Evolutionary conservation across 352 stramenopile species (phyloP), one percentile per base, ranked within the genome.

Genomic region (Pythium monospermum): DNA sequence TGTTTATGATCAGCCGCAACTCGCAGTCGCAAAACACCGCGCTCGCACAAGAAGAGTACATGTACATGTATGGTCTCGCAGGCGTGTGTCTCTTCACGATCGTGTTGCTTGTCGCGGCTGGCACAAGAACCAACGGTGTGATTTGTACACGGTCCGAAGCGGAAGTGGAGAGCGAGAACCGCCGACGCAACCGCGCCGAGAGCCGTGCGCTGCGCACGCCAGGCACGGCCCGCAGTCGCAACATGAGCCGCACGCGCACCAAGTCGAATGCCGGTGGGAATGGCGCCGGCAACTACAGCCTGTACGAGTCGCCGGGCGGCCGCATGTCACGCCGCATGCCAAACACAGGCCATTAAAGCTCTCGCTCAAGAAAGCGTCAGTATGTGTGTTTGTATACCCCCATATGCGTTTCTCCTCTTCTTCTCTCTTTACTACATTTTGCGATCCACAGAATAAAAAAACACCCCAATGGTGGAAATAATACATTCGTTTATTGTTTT

Each of bases 41-140:
- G 8, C 56, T 79, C 22, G 53, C 57, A 22, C 49, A 55, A 19
- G 71, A 74, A 26, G 72, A 81, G 56, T 79, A 82, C 42, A 18
- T 83, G 16, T 81, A 83, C 41, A 30, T 86, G 39, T 86, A 84
- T 40, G 71, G 56, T 4, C 71, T 84, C 4, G 56, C 71, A 26
- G 68, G 53, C 12, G 66, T 68, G 44, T 73, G 72, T 43, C 59
- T 86, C 15, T 32, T 73, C 11, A 19, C 58, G 1, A 53, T 84
- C 22, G 57, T 82, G 19, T 38, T 86, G 22, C 44, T 86, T 1
- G 19, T 86, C 11, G 68, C 68, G 23, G 73, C 75, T 3, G 71
- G 72, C 30, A 79, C 73, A 7, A 76, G 72, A 59, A 81, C 72
- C 50, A 86, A 86, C 45, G 75, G 75, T 7, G 52, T 86, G 27